Percentiles rank a stretch among this genome's conserved stretches.
phyloP scores from a whole-genome alignment of 768 basidiomycete species.

The Podaxis rugospora region DNA sequence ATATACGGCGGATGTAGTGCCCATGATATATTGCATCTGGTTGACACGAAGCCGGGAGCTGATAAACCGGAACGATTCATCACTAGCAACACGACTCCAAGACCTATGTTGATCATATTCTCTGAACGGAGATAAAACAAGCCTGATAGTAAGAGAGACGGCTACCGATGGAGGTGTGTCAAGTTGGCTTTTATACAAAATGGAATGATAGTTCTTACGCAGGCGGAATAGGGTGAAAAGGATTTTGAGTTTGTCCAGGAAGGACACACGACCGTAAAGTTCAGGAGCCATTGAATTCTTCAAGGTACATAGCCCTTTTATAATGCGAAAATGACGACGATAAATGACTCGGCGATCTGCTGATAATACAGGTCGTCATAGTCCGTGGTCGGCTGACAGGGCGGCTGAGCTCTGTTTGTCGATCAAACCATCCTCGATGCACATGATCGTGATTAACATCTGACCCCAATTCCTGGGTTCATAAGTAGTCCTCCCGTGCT shows the following conservation, averaged over 20 bases:
- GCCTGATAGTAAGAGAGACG: not conserved
- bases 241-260: not conserved
- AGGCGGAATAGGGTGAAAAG: not conserved
- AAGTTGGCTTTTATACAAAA: not conserved
- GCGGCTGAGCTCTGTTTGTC: too few relatives aligned
- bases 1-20: slow-evolving; percentile 19
- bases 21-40: slow-evolving; percentile 21
- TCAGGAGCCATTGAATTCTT: not conserved
- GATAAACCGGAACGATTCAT: slow-evolving; percentile 8
- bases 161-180: not conserved
- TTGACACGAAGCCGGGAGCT: slow-evolving; percentile 10
- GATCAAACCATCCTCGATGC: too few relatives aligned
- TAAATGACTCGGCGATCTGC: not conserved
- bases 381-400: too few relatives aligned
- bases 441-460: too few relatives aligned
- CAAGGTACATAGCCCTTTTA: too few relatives aligned
- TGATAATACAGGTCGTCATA: not conserved
- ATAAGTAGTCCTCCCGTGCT: too few relatives aligned
- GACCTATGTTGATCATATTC: slow-evolving; percentile 3
- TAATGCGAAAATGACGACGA: too few relatives aligned
- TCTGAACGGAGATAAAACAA: slow-evolving; percentile 4
- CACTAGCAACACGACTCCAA: slow-evolving; percentile 6
- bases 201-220: not conserved
- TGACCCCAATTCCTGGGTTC: too few relatives aligned
- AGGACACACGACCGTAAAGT: not conserved